Conservation (phyloP, 805 yeast genomes). For the Komagataella pastoris region DNA sequence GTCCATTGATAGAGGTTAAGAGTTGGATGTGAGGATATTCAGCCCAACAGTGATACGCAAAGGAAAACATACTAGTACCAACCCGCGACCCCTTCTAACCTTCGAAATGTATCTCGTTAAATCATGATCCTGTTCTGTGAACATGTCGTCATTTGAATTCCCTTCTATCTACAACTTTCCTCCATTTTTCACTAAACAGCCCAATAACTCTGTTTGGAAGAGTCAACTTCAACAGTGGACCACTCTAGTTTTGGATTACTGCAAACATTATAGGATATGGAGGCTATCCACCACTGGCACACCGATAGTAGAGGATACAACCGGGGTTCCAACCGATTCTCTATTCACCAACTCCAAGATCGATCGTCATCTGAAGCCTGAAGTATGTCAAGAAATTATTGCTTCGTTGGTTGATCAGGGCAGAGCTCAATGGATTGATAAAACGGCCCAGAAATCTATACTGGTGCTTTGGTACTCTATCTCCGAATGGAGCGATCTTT, state of each 20-base stretch:
- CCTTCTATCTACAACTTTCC: slow-evolving; percentile 67
- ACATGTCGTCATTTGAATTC: slow-evolving; percentile 11
- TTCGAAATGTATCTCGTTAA: neutral
- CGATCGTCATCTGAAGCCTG: slow-evolving; percentile 38
- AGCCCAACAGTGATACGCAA: neutral
- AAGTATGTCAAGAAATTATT: slow-evolving; percentile 43
- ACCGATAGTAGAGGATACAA: slow-evolving; percentile 7
- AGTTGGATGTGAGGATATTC: neutral
- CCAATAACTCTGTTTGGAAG: slow-evolving; percentile 63
- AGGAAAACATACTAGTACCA: neutral
- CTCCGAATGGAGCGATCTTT: slow-evolving; percentile 49
- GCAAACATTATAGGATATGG: slow-evolving; percentile 45
- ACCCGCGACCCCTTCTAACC: neutral
- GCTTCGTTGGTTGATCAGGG: slow-evolving; percentile 38
- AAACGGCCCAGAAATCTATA: slow-evolving; percentile 25
- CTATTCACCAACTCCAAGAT: slow-evolving; percentile 40
- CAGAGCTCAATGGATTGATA: slow-evolving; percentile 41
- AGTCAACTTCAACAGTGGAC: slow-evolving; percentile 78
- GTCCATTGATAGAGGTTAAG: neutral
- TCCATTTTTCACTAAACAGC: slow-evolving; percentile 85
- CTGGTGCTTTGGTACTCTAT: slow-evolving; percentile 58
- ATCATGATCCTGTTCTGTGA: neutral
- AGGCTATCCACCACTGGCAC: slow-evolving; percentile 26
- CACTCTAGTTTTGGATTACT: slow-evolving; percentile 38
- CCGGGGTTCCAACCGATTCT: slow-evolving; percentile 6